Evolutionary conservation across 108 stramenopile species (phyloP), one percentile per base, ranked within the genome.

Genomic region (Pseudonitzschia delicatissima): DNA sequence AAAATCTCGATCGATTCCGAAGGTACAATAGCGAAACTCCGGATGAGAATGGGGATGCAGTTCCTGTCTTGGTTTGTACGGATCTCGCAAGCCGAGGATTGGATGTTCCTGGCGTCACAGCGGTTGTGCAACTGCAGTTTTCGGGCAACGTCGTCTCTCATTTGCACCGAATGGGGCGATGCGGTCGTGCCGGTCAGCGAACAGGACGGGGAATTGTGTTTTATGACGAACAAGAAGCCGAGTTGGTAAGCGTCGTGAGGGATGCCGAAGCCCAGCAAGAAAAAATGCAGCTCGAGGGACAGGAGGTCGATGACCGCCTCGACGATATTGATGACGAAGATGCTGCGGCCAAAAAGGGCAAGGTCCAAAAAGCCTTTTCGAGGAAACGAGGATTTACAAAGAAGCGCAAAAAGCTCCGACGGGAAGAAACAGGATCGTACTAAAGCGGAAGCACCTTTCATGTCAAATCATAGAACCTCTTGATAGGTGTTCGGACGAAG

Each of bases 121-220:
- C 88, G 12, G 95, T 99, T 3, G 93, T 99, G 21, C 98, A 99
- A 66, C 77, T 94, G 39, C 96, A 99, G 66, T 98, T 99, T 75
- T 97, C 99, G 9, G 77, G 83, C 4, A 94, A 98, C 57, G 93
- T 96, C 31, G 95, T 96, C 18, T 80, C 96, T 18, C 98, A 99
- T 82, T 87, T 99, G 37, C 99, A 99, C 77, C 87, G 99, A 2
- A 97, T 99, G 79, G 99, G 99, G 17, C 89, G 98, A 25, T 96
- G 96, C 52, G 99, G 98, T 6, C 78, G 98, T 31, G 98, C 98
- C 1, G 98, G 98, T 21, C 83, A 94, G 58, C 85, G 91, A 6
- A 77, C 85, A 57, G 99, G 98, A 25, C 73, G 94, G 23, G 88
- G 96, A 13, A 91, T 99, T 27, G 85, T 98, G 12, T 97, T 98